phyloP scores from a whole-genome alignment of 371 early-diverging fungal species.

The Mortierella polycephala region DNA sequence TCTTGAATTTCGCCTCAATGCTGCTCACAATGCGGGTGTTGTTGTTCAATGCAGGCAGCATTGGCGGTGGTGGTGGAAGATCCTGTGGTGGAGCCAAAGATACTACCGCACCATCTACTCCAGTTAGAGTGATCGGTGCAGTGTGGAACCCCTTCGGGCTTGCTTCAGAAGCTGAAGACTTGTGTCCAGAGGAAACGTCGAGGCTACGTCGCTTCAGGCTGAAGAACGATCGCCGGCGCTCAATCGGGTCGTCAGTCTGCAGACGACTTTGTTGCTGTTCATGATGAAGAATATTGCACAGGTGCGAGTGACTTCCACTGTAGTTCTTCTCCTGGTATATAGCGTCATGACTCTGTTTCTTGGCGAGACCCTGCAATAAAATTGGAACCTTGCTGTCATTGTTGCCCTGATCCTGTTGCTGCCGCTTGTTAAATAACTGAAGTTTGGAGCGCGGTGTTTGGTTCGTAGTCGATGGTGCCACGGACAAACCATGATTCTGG shows the following conservation, averaged over 20 bases:
- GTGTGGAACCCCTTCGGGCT: neutral
- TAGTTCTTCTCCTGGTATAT: slow-evolving; percentile 36
- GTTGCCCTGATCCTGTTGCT: neutral
- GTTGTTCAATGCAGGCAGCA: neutral
- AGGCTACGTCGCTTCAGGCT: slow-evolving; percentile 43
- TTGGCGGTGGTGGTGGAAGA: slow-evolving; percentile 2
- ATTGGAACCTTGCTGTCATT: neutral
- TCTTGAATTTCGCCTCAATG: slow-evolving; percentile 46
- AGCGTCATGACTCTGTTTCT: neutral
- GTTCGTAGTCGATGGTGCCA: neutral
- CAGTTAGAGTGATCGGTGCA: neutral
- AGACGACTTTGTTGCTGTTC: neutral
- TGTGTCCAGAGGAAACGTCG: slow-evolving; percentile 9
- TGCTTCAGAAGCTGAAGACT: neutral
- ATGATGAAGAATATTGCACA: slow-evolving; percentile 9
- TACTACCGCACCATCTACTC: neutral
- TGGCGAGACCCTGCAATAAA: slow-evolving; percentile 1
- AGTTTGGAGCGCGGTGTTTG: neutral
- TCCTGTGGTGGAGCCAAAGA: neutral
- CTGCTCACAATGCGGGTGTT: slow-evolving; percentile 32
- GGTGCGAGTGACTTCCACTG: slow-evolving; percentile 34
- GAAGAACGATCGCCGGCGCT: slow-evolving; percentile 18
- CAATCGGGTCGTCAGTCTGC: slow-evolving; percentile 6
- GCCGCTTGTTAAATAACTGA: slow-evolving; percentile 3
- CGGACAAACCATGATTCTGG: neutral